Conservation (phyloP, 306 rosid species). For the Hippophae rhamnoides region DNA sequence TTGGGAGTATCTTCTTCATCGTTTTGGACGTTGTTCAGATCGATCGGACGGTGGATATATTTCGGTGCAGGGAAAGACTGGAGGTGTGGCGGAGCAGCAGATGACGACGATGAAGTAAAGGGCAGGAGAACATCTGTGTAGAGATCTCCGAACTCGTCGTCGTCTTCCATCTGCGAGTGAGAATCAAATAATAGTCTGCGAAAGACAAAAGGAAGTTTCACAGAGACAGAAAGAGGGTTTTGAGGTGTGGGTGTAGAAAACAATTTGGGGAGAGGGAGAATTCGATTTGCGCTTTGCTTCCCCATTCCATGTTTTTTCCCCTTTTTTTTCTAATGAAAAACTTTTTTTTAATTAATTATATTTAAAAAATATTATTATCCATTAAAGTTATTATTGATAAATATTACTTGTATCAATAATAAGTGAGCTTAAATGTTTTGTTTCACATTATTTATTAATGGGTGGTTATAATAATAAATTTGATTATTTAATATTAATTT, state of each 20-base stretch:
- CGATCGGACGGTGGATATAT: conserved; percentile 38
- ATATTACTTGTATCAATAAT: too few relatives aligned
- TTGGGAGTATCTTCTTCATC: conserved; percentile 29
- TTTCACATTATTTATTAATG: too few relatives aligned
- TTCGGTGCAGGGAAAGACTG: conserved; percentile 25
- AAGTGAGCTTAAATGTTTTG: too few relatives aligned
- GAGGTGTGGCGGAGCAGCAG: conserved; percentile 29
- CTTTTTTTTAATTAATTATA: too few relatives aligned
- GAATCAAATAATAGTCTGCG: not conserved
- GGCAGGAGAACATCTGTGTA: conserved; percentile 84
- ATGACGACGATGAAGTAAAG: conserved; percentile 37
- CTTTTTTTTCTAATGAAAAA: too few relatives aligned
- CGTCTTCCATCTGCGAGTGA: conserved; percentile 62
- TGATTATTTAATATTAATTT: too few relatives aligned
- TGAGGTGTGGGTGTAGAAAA: conserved; percentile 15
- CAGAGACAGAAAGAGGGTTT: conserved; percentile 10
- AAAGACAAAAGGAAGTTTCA: not conserved
- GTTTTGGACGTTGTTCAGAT: conserved; percentile 44
- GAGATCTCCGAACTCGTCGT: conserved; percentile 98
- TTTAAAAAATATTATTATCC: too few relatives aligned
- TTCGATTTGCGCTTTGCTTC: too few relatives aligned
- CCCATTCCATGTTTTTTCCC: too few relatives aligned
- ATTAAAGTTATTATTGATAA: too few relatives aligned
- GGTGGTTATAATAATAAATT: too few relatives aligned
- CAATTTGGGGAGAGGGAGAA: too few relatives aligned